phyloP scores from a whole-genome alignment of 2,329 filamentous ascomycete genomes.

The Hypoxylon sp. region DNA sequence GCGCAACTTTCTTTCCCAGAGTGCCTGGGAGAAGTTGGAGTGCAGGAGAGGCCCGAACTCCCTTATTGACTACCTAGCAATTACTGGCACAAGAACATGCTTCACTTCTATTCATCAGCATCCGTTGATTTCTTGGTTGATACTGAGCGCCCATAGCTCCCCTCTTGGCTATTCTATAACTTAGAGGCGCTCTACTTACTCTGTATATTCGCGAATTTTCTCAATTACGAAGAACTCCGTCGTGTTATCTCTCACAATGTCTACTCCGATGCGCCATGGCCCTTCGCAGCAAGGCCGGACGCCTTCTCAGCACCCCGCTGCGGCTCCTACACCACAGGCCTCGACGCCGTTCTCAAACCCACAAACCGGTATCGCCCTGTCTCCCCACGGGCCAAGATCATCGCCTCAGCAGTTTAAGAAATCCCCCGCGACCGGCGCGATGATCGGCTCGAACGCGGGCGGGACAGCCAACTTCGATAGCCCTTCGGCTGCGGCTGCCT shows the following conservation, averaged over 20 bases:
- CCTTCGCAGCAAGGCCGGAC: slow-evolving; percentile 68
- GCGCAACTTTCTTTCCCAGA: neutral
- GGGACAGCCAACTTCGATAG: slow-evolving; percentile 73
- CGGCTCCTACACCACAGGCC: slow-evolving; percentile 74
- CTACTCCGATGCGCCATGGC: slow-evolving; percentile 56
- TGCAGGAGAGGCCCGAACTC: slow-evolving; percentile 1
- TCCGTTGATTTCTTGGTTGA: slow-evolving; percentile 15
- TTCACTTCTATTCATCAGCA: slow-evolving; percentile 3
- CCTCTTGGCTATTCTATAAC: neutral
- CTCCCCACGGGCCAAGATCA: slow-evolving; percentile 69
- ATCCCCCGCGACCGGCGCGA: slow-evolving; percentile 67
- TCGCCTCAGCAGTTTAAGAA: slow-evolving; percentile 77
- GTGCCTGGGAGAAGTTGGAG: slow-evolving; percentile 6
- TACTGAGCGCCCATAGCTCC: neutral
- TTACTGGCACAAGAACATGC: slow-evolving; percentile 1
- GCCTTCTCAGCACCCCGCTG: slow-evolving; percentile 64
- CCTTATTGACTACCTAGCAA: neutral
- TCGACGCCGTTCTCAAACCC: slow-evolving; percentile 75
- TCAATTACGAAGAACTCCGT: neutral
- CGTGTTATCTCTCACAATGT: slow-evolving; percentile 47
- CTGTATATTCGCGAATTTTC: neutral
- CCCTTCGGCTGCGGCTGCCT: slow-evolving; percentile 73
- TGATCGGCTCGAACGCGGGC: slow-evolving; percentile 64
- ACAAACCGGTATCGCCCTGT: slow-evolving; percentile 70
- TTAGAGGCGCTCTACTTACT: too few species aligned